Evolutionary conservation across 305 asterid species (phyloP), one percentile per base, ranked within the genome.

Genomic region (Rubia peregrina): DNA sequence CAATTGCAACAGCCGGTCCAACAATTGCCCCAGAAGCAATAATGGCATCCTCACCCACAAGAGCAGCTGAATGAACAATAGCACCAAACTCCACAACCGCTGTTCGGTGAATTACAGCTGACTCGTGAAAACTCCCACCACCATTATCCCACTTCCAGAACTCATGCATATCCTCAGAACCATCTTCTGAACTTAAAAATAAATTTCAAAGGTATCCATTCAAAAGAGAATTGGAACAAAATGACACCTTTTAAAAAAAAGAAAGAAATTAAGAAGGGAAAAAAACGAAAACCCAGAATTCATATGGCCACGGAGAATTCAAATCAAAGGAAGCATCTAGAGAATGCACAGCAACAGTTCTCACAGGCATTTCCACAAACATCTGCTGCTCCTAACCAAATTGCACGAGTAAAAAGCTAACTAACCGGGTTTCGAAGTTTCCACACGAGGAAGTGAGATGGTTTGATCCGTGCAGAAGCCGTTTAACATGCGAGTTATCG

Each of bases 1-100:
- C 96, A 46, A 93, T 75, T 19, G 83, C 73, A 33, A 88, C 98
- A 41, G 80, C 71, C 49, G 97, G 91, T 55, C 96, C 97, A 67
- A 93, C 84, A 74, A 91, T 55, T 71, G 87, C 77, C 79, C 98
- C 98, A 6, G 96, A 84, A 30, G 91, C 91, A 70, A 93, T 75
- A 74, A 65, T 79, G 71, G 80, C 93, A 81, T 85, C 84, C 71
- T 85, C 84, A 67, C 88, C 92, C 61, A 93, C 81, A 19, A 83
- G 72, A 71, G 95, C 78, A 71, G 84, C 80, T 38, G 95, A 72
- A 78, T 88, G 97, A 68, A 93, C 87, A 36, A 90, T 9, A 9
- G 97, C 97, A 22, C 95, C 94, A 9, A 78, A 61, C 74, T 89
- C 94, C 72, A 93, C 80, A 57, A 79, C 70, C 17, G 95, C 92